Evolutionary conservation across 257 asterid species (phyloP).

Genomic region (Striga asiatica): DNA sequence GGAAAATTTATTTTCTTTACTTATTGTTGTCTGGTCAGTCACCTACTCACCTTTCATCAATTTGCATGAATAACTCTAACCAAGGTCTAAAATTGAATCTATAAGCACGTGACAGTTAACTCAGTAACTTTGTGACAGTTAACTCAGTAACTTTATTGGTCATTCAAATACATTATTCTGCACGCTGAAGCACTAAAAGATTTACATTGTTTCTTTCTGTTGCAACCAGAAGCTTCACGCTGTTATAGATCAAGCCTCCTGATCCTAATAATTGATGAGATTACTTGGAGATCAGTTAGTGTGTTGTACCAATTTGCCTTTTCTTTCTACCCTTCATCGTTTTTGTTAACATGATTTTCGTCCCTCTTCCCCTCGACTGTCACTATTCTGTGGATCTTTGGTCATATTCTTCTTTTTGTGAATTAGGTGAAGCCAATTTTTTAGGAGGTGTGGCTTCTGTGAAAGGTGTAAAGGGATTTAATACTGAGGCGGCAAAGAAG

Average conservation of each 20-base stretch:
- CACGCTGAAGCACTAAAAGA: too few species aligned
- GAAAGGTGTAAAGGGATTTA: slow-evolving; percentile 76
- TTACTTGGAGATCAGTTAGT: background rate
- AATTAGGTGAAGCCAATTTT: slow-evolving; percentile 83
- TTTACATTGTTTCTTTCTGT: too few species aligned
- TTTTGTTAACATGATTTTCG: background rate
- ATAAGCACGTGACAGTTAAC: too few species aligned
- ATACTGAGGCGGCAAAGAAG: slow-evolving; percentile 75
- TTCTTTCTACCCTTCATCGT: background rate
- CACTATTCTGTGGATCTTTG: background rate
- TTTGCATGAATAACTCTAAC: too few species aligned
- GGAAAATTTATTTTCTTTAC: too few species aligned
- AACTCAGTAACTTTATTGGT: too few species aligned
- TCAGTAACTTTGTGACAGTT: too few species aligned
- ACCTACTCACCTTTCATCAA: too few species aligned
- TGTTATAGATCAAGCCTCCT: background rate
- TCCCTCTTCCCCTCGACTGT: background rate
- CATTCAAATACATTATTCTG: too few species aligned
- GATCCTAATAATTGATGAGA: background rate
- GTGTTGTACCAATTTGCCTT: background rate
- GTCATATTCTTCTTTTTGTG: slow-evolving; percentile 11
- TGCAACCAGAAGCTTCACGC: background rate
- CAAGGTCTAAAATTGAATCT: too few species aligned
- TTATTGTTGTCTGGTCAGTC: too few species aligned
- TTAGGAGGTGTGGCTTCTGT: slow-evolving; percentile 94